Evolutionary conservation across 208 protist species (phyloP), one percentile per base, ranked within the genome.

Genomic region (Lotmaria passim): DNA sequence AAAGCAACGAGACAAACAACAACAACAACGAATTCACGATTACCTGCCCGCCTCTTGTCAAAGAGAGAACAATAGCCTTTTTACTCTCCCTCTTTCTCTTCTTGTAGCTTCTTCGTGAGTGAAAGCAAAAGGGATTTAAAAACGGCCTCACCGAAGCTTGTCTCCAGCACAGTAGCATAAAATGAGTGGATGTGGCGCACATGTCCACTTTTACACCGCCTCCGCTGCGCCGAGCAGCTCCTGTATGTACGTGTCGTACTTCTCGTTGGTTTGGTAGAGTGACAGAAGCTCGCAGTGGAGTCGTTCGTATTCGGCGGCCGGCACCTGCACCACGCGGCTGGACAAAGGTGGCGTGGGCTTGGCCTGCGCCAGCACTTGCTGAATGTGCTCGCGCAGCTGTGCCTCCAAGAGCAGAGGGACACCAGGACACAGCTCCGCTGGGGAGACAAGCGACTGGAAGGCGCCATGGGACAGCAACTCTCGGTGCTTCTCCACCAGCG

Each of bases 211-310:
- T 44, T 67, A 56, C 50, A 48, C 28, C 1, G 23, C 17, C 30
- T 81, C 70, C 19, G 48, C 65, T 15, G 41, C 57, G 34, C 11
- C 21, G 2, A 82, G 48, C 44, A 82, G 44, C 14, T 65, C 44
- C 24, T 74, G 44, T 17, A 82, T 30, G 53, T 82, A 57, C 23
- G 21, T 10, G 3, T 67, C 65, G 51, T 82, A 78, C 50, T 36
- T 66, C 7, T 64, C 52, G 47, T 82, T 82, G 12, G 61, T 60
- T 4, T 82, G 30, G 44, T 82, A 78, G n/a, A 82, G 65, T 23
- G 41, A 58, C 11, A 82, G 48, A 23, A 82, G 63, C 52, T 82
- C 77, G 30, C n/a, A 63, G 31, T 73, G 63, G 26, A 65, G 65
- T n/a, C 50, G 60, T 43, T 65, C 55, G 39, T 75, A 75, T 31